Base-by-base conservation (phyloP, 805 yeast species). In the Metschnikowia sp. region DNA sequence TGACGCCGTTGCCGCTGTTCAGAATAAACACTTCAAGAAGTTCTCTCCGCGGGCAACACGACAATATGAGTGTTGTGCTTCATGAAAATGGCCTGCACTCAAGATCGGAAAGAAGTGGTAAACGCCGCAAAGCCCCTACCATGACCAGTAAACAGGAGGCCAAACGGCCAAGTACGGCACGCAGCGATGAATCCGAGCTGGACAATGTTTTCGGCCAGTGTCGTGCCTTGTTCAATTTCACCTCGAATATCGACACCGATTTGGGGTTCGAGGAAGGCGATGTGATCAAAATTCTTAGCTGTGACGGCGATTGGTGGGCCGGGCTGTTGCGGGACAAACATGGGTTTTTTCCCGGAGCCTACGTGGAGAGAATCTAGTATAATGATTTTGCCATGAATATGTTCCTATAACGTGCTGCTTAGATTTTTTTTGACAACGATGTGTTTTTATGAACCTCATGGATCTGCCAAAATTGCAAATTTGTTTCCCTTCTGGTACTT, bases 211-310 rank as follows among this genome's bases (percentile, higher is more conserved):
- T 13, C 10, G 41, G 31, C 19, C 32, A 31, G 22, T 72, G 78
- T 52, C 57, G 58, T 39, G 84, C 81, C 0, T 34, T 69, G 9
- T 79, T 60, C 52, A 58, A 59, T 32, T 81, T 68, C 49, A 41
- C 56, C 1, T 75, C 71, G 0, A 58, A 66, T 18, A 61, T 68
- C 34, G 47, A 50, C 0, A 74, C 69, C 3, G 85, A 81, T 52
- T 60, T 81, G 36, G 50, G 68, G 3, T 69, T 81, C 43, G 44
- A 53, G 12, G 61, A 56, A 31, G 81, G 79, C 4, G 82, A 78
- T 49, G 52, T 54, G 19, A 73, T 81, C 22, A 61, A 49, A 40
- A 56, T 80, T 1, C 26, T 74, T 8, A 70, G 64, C 28, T 50
- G 51, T 15, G 44, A 47, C 3, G 67, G 68, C 1, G 51, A 59